These are phyloP conservation scores for Suillus weaverae DNA, from an alignment of 768 basidiomycete species.

Conservation along the genomic window DNA sequence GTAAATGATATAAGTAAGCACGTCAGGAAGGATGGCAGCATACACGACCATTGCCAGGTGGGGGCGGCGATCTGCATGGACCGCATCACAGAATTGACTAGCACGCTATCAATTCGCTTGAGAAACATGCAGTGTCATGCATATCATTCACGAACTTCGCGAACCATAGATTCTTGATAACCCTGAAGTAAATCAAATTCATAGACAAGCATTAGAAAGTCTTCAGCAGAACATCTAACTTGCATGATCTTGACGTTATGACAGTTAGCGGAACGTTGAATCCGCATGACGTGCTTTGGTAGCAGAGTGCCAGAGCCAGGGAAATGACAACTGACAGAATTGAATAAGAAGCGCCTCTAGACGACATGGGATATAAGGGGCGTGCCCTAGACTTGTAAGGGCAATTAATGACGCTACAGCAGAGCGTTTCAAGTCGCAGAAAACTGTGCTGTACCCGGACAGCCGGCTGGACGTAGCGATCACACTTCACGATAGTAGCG, in stretches of 20 bases:
- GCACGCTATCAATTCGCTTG: not conserved
- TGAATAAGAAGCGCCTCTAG: not conserved
- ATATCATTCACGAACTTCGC: not conserved
- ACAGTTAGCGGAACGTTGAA: not conserved
- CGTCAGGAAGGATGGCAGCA: not conserved
- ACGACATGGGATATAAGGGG: not conserved
- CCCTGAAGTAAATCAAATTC: not conserved
- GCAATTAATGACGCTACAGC: not conserved
- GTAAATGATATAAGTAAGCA: not conserved
- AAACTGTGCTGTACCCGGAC: not conserved
- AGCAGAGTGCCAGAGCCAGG: not conserved
- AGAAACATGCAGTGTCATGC: not conserved
- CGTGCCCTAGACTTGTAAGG: not conserved
- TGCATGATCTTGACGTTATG: not conserved
- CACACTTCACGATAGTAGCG: too few species aligned
- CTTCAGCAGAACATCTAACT: not conserved
- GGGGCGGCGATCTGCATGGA: not conserved
- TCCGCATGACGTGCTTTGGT: not conserved
- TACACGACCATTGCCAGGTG: not conserved
- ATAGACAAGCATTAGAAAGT: not conserved
- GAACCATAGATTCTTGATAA: not conserved
- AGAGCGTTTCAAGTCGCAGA: not conserved
- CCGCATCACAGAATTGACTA: not conserved
- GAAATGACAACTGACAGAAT: not conserved
- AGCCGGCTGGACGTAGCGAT: not conserved